Percentiles rank a stretch among this genome's conserved stretches.
phyloP scores from a whole-genome alignment of 257 asterid species.

The Phtheirospermum japonicum region DNA sequence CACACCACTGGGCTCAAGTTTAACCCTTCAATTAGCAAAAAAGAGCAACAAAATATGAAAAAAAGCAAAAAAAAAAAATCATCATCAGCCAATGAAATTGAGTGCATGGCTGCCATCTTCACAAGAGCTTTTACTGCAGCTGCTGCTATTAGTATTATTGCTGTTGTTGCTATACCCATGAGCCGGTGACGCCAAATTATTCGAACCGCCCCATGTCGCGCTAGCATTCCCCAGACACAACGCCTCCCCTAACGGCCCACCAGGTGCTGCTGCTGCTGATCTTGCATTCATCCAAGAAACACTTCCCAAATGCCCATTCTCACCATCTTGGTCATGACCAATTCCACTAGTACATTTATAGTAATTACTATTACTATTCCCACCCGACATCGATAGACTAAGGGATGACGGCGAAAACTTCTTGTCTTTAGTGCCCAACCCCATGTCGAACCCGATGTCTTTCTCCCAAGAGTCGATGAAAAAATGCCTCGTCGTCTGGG shows the following conservation, averaged over 20 bases:
- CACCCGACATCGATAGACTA: constrained; percentile 48
- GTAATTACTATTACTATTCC: not conserved
- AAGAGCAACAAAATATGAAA: too few species aligned
- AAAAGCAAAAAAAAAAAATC: not conserved
- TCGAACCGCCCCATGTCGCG: constrained; percentile 25
- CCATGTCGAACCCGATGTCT: constrained; percentile 20
- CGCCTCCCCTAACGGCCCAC: constrained; percentile 80
- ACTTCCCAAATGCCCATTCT: constrained; percentile 22
- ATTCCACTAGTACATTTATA: constrained; percentile 6
- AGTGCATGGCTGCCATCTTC: constrained; percentile 52
- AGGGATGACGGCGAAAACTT: constrained; percentile 42
- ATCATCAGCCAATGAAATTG: constrained; percentile 40
- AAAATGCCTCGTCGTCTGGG: constrained; percentile 48
- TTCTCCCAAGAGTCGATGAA: constrained; percentile 51
- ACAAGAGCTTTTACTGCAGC: constrained; percentile 46
- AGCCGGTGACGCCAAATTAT: constrained; percentile 33
- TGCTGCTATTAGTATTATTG: constrained; percentile 35
- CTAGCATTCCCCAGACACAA: constrained; percentile 45
- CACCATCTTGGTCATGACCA: constrained; percentile 22
- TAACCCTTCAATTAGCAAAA: constrained; percentile 17
- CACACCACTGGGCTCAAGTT: constrained; percentile 30
- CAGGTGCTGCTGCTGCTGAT: constrained; percentile 27
- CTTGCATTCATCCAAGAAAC: constrained; percentile 41
- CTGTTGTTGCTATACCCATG: constrained; percentile 32
- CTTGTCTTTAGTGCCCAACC: constrained; percentile 11